Base-by-base conservation (phyloP, 1,284 basidiomycete species). In the Coniferiporia weirii region DNA sequence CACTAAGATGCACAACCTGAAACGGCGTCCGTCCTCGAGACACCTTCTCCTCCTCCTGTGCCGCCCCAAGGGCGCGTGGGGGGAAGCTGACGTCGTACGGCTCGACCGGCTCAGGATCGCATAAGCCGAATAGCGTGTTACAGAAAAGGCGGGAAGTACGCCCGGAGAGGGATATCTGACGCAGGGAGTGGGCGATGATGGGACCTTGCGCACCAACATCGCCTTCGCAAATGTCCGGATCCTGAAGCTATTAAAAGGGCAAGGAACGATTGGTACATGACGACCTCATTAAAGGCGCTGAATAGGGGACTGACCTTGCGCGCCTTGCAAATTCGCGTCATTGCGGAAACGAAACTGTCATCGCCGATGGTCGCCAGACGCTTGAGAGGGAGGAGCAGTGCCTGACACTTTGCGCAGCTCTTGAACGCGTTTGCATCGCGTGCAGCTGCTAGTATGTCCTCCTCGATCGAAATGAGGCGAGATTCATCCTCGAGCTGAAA, bases 141-240 rank as follows among this genome's bases (percentile, higher is more conserved):
- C 83, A 85, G 57, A 85, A 75, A 60, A 79, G 78, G n/a, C 75
- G 76, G 0, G 80, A 76, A 0, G 82, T 80, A 55, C 76, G 73
- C 3, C 79, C 76, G 12, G 71, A 67, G 10, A 75, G 64, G 19
- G 72, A 73, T 65, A 84, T 83, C 19, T 70, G 70, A 10, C 82
- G 77, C 20, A 86, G 68, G 57, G 77, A 77, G 62, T 84, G 79
- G 0, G 83, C 82, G 36, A 86, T 69, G 63, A 84, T 80, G 9
- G 82, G 82, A 3, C 78, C 83, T 66, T 81, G 77, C 38, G 75
- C 68, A 1, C 64, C 69, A 46, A 85, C 67, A 1, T 77, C 69
- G 20, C 84, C 84, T 51, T 73, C 71, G 65, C 84, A 85, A 10
- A 86, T 80, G 65, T 85, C 81, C 15, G 67, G 65, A 61, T 75